Evolutionary conservation across 257 asterid species (phyloP), one percentile per base, ranked within the genome.

Genomic region (Dorcoceras hygrometricum): DNA sequence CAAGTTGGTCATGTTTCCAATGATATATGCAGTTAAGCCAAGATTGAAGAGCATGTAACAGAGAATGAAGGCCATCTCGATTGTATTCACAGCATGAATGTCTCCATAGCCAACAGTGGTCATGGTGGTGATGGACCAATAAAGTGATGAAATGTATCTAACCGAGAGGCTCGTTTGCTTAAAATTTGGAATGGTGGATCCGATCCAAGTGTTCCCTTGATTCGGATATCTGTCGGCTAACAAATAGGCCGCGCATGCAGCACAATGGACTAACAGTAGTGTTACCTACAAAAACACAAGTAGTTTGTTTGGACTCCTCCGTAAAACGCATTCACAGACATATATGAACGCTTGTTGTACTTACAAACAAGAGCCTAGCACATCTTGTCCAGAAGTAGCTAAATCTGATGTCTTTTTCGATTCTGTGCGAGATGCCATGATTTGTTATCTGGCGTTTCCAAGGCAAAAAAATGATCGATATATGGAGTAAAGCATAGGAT

Each of bases 81-180:
- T 2, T 32, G 90, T 70, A 73, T 89, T 93, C 9, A 79, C 94
- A 0, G 98, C 98, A 65, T 89, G 97, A 3, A 93, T 81, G 46
- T 93, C 98, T 4, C 98, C 98, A 61, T 93, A 93, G 8, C 98
- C 98, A 12, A 93, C 98, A 0, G 98, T 89, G 5, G 91, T 84
- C 98, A 93, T 86, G 71, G 98, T 93, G 75, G 96, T 90, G 62
- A 83, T 70, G 20, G 98, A 89, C 97, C 97, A 93, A 39, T 93
- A 93, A 6, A 88, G 19, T 0, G 97, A 85, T 3, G 97, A 78
- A 9, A 93, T 77, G 80, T 93, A 93, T 12, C 94, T 53, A 1
- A 81, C 68, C 60, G 51, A 29, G 2, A 89, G 84, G 76, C 89
- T 80, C 28, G 82, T 83, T 51, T 90, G 90, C 54, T 79, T 82